phyloP scores from a whole-genome alignment of 805 yeast genomes.

The Saccharomycopsis lassenensis region DNA sequence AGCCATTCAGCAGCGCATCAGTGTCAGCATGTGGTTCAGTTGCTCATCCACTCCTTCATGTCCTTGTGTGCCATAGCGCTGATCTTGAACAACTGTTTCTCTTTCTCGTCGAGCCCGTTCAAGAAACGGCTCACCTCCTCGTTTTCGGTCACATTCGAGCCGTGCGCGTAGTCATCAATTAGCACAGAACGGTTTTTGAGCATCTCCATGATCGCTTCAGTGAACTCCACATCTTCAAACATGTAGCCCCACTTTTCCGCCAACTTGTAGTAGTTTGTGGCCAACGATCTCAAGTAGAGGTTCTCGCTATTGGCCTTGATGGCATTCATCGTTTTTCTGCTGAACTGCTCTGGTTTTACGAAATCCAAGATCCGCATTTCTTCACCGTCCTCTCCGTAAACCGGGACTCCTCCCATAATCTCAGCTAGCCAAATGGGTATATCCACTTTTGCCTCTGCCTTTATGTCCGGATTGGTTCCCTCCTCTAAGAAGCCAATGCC shows the following conservation, averaged over 20 bases:
- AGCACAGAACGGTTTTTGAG: constrained; percentile 13
- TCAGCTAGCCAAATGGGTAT: constrained; percentile 88
- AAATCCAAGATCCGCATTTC: constrained; percentile 49
- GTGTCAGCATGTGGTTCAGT: too few species aligned
- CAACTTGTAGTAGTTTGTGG: constrained; percentile 57
- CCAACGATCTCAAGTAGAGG: constrained; percentile 56
- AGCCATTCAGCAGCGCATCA: too few species aligned
- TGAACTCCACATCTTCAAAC: constrained; percentile 55
- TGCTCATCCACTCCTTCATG: constrained; percentile 32
- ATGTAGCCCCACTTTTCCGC: constrained; percentile 70
- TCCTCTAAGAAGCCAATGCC: constrained; percentile 85
- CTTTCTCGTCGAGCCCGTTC: constrained; percentile 66
- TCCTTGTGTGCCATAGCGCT: constrained; percentile 42
- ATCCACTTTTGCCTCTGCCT: constrained; percentile 53
- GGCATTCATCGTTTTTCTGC: constrained; percentile 62
- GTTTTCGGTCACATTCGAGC: constrained; percentile 23
- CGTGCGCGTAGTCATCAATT: constrained; percentile 18
- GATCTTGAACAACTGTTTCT: constrained; percentile 43
- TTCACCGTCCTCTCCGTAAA: constrained; percentile 23
- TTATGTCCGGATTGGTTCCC: constrained; percentile 33
- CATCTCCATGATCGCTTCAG: constrained; percentile 35
- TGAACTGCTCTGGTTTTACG: constrained; percentile 60
- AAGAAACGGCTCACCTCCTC: constrained; percentile 45
- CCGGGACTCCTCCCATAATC: constrained; percentile 47
- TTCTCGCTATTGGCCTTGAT: constrained; percentile 59